A percentile compares a stretch with the other conserved stretches of the same genome.
Evolutionary conservation across 768 basidiomycete genomes (phyloP).

Genomic region (Chalciporus sphaerocephalus): DNA sequence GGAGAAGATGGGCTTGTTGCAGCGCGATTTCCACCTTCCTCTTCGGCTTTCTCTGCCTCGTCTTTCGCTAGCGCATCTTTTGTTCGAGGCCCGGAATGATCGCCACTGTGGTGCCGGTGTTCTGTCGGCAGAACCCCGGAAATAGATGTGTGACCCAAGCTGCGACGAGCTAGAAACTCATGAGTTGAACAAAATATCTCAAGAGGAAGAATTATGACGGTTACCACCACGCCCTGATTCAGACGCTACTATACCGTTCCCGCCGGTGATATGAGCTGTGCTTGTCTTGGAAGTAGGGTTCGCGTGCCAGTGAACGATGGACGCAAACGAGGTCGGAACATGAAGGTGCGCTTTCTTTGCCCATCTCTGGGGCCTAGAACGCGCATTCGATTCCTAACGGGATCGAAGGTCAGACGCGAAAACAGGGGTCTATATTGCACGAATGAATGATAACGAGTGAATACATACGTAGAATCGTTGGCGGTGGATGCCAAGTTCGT

Average conservation of each 20-base stretch:
- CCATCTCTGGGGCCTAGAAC: slow-evolving; percentile 11
- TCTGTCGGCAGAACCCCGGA: not conserved
- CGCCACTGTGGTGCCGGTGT: not conserved
- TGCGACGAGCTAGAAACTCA: not conserved
- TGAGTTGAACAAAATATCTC: not conserved
- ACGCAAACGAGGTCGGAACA: slow-evolving; percentile 4
- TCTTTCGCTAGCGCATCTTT: not conserved
- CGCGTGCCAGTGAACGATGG: slow-evolving; percentile 1
- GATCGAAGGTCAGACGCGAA: slow-evolving; percentile 2
- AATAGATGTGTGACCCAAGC: not conserved
- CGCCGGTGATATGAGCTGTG: not conserved
- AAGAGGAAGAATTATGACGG: not conserved
- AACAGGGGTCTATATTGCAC: not conserved
- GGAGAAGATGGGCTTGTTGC: not conserved
- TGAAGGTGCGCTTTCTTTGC: slow-evolving; percentile 5
- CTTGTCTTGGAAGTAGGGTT: not conserved
- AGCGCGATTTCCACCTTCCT: not conserved
- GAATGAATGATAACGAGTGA: too few species aligned
- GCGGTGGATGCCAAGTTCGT: slow-evolving; percentile 69
- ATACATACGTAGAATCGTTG: slow-evolving; percentile 49
- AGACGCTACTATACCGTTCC: slow-evolving; percentile 5
- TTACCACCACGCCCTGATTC: slow-evolving; percentile 12
- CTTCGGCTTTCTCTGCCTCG: not conserved
- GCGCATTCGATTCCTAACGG: slow-evolving; percentile 15
- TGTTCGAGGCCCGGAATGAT: not conserved